These are phyloP conservation scores for Schwanniomyces pseudopolymorphus DNA, from an alignment of 805 yeast genomes.

Conservation along the genomic window DNA sequence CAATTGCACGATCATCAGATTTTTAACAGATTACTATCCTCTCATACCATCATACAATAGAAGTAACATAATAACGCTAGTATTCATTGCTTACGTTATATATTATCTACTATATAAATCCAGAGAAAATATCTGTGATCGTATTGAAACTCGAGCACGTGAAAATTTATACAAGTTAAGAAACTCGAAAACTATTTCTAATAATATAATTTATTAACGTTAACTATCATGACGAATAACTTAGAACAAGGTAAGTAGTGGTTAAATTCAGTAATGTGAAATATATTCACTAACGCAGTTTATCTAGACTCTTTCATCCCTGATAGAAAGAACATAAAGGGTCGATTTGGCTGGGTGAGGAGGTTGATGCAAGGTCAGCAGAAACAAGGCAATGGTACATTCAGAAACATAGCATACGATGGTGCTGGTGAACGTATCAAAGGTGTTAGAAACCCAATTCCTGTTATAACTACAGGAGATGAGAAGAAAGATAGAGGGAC, in stretches of 20 bases:
- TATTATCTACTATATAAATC: not conserved
- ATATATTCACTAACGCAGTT: not conserved
- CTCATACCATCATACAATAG: no score
- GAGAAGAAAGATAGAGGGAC: not conserved
- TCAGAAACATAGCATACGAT: not conserved
- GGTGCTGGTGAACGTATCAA: not conserved
- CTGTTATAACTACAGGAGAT: not conserved
- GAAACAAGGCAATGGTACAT: constrained; percentile 11
- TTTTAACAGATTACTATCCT: no score
- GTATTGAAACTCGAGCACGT: not conserved
- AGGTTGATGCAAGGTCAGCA: constrained; percentile 39
- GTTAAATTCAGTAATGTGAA: not conserved
- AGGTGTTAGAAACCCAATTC: not conserved
- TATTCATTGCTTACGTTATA: no score
- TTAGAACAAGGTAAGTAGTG: not conserved
- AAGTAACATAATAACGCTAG: no score
- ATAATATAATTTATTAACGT: not conserved
- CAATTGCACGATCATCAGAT: not conserved
- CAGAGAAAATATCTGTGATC: not conserved
- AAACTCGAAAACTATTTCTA: not conserved
- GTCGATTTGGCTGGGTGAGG: constrained; percentile 41
- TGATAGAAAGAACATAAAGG: constrained; percentile 29
- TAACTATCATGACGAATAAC: not conserved
- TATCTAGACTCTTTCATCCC: not conserved
- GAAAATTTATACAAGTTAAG: not conserved